phyloP scores from a whole-genome alignment of 2,329 filamentous ascomycete species.

The Fusarium aywerte region DNA sequence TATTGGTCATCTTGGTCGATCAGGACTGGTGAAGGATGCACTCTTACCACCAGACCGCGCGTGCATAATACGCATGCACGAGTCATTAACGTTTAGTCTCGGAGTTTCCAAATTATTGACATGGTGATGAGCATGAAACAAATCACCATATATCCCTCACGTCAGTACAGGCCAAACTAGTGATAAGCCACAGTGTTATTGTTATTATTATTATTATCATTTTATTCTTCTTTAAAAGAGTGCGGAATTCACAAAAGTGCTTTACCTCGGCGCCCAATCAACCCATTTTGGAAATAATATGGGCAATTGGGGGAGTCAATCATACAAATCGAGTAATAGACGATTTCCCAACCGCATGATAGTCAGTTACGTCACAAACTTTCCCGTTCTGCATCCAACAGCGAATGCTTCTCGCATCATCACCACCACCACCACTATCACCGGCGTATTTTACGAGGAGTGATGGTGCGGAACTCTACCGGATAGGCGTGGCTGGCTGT shows the following conservation, averaged over 20 bases:
- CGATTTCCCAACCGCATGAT: conserved; percentile 30
- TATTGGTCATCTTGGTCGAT: conserved; percentile 1
- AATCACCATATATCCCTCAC: conserved; percentile 28
- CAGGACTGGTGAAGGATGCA: conserved; percentile 11
- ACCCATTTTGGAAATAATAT: conserved; percentile 33
- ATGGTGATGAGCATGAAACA: conserved; percentile 26
- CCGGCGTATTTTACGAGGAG: conserved; percentile 12
- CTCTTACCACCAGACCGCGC: conserved; percentile 9
- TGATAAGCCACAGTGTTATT: conserved; percentile 32
- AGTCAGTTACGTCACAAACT: conserved; percentile 41
- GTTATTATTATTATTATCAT: too few species aligned
- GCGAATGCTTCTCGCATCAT: conserved; percentile 30
- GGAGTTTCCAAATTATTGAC: conserved; percentile 37
- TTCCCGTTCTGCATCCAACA: conserved; percentile 24
- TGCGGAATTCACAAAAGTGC: conserved; percentile 37
- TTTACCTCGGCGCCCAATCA: conserved; percentile 10
- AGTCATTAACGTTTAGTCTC: conserved; percentile 45
- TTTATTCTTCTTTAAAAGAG: conserved; percentile 14
- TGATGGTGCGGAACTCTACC: conserved; percentile 43
- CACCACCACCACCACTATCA: conserved; percentile 15
- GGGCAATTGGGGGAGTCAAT: conserved; percentile 33
- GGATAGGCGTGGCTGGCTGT: conserved; percentile 34
- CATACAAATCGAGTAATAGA: conserved; percentile 25
- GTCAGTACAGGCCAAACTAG: conserved; percentile 26
- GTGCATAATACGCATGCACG: conserved; percentile 33